These are phyloP conservation scores for Vanilla planifolia DNA, from an alignment of 106 monocot genomes.

Conservation along the genomic window DNA sequence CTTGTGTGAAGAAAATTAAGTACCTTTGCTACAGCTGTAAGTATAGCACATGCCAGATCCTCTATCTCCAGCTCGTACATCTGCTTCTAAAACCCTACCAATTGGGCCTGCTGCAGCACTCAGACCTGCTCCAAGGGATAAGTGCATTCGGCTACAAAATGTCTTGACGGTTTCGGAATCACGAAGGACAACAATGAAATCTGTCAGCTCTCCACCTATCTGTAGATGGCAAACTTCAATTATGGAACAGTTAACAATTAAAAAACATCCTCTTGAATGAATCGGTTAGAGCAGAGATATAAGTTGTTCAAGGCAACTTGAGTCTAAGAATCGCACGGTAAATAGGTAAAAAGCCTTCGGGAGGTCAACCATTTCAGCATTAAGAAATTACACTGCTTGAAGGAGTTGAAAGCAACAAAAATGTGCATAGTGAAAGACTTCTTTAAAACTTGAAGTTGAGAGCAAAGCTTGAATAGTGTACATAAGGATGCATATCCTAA, in stretches of 20 bases:
- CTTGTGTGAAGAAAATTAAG: not conserved
- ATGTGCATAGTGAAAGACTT: too few relatives aligned
- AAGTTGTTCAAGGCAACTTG: too few relatives aligned
- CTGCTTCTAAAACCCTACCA: slow-evolving; percentile 82
- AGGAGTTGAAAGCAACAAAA: too few relatives aligned
- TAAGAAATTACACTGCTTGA: too few relatives aligned
- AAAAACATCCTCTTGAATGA: not conserved
- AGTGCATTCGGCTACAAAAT: slow-evolving; percentile 66
- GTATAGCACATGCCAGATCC: slow-evolving; percentile 81
- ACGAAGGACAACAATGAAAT: slow-evolving; percentile 78
- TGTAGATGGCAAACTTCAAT: slow-evolving; percentile 5
- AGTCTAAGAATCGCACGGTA: too few relatives aligned
- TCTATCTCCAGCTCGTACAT: slow-evolving; percentile 66
- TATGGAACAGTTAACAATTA: not conserved
- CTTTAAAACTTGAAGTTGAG: too few relatives aligned
- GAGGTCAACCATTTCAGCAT: too few relatives aligned
- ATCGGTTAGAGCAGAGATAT: not conserved
- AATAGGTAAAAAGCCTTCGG: too few relatives aligned
- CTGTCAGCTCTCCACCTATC: slow-evolving; percentile 80
- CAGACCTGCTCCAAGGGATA: slow-evolving; percentile 72
- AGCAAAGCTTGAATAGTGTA: too few relatives aligned
- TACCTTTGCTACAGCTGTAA: slow-evolving; percentile 94
- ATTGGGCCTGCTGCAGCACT: slow-evolving; percentile 87
- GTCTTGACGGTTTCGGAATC: slow-evolving; percentile 64
- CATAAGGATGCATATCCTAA: too few relatives aligned